phyloP scores from a whole-genome alignment of 2,329 filamentous ascomycete genomes.

The Nothomitra cinnamomea region DNA sequence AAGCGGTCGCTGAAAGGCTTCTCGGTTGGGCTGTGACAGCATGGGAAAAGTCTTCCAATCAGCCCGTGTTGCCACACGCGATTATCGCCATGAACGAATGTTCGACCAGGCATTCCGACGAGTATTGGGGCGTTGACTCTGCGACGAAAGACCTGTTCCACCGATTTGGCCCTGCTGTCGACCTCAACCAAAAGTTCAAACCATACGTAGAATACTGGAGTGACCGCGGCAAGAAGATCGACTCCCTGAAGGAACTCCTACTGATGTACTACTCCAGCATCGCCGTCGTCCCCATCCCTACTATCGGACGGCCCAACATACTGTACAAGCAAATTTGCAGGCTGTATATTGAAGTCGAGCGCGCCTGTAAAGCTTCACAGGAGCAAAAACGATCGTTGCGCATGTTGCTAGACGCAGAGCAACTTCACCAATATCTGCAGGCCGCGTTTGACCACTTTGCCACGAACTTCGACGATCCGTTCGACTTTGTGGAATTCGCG shows the following conservation, averaged over 20 bases:
- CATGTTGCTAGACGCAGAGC: slow-evolving; percentile 30
- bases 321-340: slow-evolving; percentile 32
- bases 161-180: slow-evolving; percentile 20
- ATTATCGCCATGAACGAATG: slow-evolving; percentile 35
- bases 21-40: slow-evolving; percentile 34
- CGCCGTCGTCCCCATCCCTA: slow-evolving; percentile 31
- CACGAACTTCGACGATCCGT: slow-evolving; percentile 26
- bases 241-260: slow-evolving; percentile 29
- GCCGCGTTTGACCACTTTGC: slow-evolving; percentile 34
- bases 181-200: slow-evolving; percentile 19
- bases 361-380: slow-evolving; percentile 24
- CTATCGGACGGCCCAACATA: slow-evolving; percentile 27
- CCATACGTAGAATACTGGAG: slow-evolving; percentile 28
- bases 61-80: slow-evolving; percentile 36
- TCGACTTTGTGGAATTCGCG: slow-evolving; percentile 33
- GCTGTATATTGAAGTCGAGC: slow-evolving; percentile 26
- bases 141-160: slow-evolving; percentile 25
- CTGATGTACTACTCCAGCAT: slow-evolving; percentile 33
- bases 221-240: slow-evolving; percentile 24
- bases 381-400: slow-evolving; percentile 26
- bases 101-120: slow-evolving; percentile 21
- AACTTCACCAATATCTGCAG: slow-evolving; percentile 31
- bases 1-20: slow-evolving; percentile 26
- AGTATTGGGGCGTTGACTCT: slow-evolving; percentile 26
- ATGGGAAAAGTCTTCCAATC: slow-evolving; percentile 36